phyloP scores from a whole-genome alignment of 2,329 filamentous ascomycete genomes.

The Neofusicoccum parvum region DNA sequence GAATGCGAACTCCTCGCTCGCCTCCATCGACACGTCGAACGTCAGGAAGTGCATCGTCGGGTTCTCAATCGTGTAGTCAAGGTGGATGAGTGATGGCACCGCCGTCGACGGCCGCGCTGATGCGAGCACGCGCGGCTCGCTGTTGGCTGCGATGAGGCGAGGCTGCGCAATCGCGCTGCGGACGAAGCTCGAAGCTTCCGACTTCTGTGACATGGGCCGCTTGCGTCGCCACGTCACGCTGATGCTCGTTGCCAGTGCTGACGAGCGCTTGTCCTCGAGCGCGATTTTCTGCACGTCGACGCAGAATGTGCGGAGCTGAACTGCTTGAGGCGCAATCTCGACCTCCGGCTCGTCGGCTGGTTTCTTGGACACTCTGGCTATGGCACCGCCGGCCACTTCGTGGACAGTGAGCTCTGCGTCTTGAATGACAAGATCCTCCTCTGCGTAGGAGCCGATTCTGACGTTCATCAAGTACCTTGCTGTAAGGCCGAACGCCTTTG shows the following conservation, averaged over 20 bases:
- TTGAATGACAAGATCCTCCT: constrained; percentile 62
- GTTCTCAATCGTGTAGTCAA: constrained; percentile 81
- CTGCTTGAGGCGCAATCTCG: constrained; percentile 64
- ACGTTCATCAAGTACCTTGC: constrained; percentile 82
- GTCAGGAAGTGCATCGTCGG: constrained; percentile 92
- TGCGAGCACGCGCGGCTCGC: constrained; percentile 81
- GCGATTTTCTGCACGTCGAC: constrained; percentile 74
- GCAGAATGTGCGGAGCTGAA: constrained; percentile 72
- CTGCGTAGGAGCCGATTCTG: constrained; percentile 72
- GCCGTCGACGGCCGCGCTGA: constrained; percentile 42
- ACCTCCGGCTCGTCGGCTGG: constrained; percentile 28
- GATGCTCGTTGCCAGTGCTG: constrained; percentile 73
- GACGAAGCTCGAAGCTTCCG: constrained; percentile 43
- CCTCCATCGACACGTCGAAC: constrained; percentile 90
- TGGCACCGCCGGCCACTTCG: constrained; percentile 62
- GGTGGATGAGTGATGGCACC: constrained; percentile 34
- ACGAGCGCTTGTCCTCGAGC: constrained; percentile 79
- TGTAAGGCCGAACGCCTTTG: constrained; percentile 61
- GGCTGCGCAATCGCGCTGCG: constrained; percentile 67
- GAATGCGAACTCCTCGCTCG: constrained; percentile 89
- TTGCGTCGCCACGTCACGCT: constrained; percentile 75
- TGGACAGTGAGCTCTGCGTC: constrained; percentile 66
- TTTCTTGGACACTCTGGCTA: constrained; percentile 49
- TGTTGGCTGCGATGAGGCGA: constrained; percentile 75
- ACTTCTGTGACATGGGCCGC: constrained; percentile 24